Percentiles rank a stretch among this genome's conserved stretches.
phyloP scores from a whole-genome alignment of 2,329 filamentous ascomycete species.

The Clonostachys sp. region DNA sequence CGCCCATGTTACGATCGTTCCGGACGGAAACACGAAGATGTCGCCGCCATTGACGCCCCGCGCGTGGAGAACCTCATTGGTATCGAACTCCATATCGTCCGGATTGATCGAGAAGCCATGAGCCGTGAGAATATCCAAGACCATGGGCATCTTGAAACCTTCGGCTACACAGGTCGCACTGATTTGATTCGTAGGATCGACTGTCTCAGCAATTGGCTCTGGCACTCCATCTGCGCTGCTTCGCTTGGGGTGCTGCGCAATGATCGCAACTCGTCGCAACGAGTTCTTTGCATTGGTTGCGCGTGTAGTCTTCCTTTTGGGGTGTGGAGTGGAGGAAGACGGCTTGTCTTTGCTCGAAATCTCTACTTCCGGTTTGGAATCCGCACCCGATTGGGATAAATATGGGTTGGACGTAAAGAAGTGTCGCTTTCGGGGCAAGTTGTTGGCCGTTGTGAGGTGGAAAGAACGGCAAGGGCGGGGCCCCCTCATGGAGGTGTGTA shows the following conservation, averaged over 20 bases:
- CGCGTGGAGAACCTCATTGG: constrained; percentile 59
- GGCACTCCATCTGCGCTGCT: constrained; percentile 20
- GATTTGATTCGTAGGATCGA: constrained; percentile 30
- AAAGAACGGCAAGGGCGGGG: constrained; percentile 28
- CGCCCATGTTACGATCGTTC: constrained; percentile 90
- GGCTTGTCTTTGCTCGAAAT: constrained; percentile 9
- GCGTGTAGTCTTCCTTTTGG: constrained; percentile 42
- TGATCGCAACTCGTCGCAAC: constrained; percentile 78
- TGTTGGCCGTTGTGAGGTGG: constrained; percentile 36
- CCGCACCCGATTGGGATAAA: constrained; percentile 34
- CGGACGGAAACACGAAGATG: constrained; percentile 93
- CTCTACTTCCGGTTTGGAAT: constrained; percentile 9
- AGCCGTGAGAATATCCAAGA: constrained; percentile 49
- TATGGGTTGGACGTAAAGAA: constrained; percentile 65
- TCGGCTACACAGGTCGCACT: constrained; percentile 60
- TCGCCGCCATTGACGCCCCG: constrained; percentile 66
- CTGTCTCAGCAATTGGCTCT: too few species aligned
- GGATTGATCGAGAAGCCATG: constrained; percentile 61
- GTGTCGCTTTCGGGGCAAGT: constrained; percentile 48
- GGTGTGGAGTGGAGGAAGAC: constrained; percentile 8
- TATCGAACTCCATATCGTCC: constrained; percentile 55
- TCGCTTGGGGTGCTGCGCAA: constrained; percentile 63
- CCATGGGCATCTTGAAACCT: constrained; percentile 59
- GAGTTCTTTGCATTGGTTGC: constrained; percentile 60
- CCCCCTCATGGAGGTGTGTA: constrained; percentile 17